Base-by-base conservation (phyloP, 495 filamentous ascomycete genomes). In the Penicillium daleae region DNA sequence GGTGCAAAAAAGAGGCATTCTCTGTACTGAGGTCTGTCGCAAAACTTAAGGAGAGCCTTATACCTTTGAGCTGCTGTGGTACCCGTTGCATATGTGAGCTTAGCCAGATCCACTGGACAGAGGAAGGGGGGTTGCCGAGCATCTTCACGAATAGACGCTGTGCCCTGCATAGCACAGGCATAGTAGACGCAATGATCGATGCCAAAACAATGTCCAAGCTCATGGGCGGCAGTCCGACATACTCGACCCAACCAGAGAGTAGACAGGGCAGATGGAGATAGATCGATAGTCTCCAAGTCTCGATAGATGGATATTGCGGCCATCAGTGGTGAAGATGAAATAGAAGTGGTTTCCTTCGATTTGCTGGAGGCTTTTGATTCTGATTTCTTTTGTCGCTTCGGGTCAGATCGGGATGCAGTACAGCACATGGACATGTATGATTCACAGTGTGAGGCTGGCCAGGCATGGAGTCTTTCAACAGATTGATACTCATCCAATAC, bases 131-230 rank as follows among this genome's bases (percentile, higher is more conserved):
- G 87, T 69, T 91, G 88, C 37, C 87, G 70, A 13, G 80, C 76
- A 71, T 90, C 89, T 71, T 92, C 89, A 10, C 70, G 72, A 24
- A 91, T 71, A 8, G 82, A 77, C 4, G 81, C 81, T 2, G 83
- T 87, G 29, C 85, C 81, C 65, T 90, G 87, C 88, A 91, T 90
- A 31, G 79, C 77, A 63, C 88, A 91, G 0, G 88, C 88, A 64
- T 89, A 90, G 63, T 89, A 92, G 3, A 82, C 71, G 67, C 88
- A 90, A 67, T 90, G 89, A 8, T 70, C 87, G 5, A 90, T 76
- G 0, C 83, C 85, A 50, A 90, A 82, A 67, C 87, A 90, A 62
- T 90, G 88, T 2, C 86, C 86, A 6, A 91, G 70, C 67, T 91
- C 88, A 67, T 90, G 87, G 7, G 78, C 76, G 6, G 80, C 82